Evolutionary conservation across 2,329 filamentous ascomycete genomes (phyloP).

Genomic region (Pseudocercospora crystallina): DNA sequence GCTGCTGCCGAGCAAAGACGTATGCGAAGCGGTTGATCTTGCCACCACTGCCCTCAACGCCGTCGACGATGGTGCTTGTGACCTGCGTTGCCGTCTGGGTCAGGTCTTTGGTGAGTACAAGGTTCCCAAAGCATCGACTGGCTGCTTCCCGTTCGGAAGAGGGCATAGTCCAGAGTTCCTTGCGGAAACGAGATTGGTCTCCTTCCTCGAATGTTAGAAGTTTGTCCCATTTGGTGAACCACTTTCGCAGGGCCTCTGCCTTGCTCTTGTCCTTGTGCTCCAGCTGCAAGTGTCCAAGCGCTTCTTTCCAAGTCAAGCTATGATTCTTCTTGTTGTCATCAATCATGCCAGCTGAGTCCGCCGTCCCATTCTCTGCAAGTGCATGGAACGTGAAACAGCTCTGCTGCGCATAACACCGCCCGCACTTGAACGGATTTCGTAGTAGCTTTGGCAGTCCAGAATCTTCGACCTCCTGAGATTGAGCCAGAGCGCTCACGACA

Average conservation of each 20-base stretch:
- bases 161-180: conserved; percentile 95
- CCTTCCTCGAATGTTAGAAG: conserved; percentile 92
- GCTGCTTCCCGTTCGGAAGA: conserved; percentile 84
- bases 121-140: conserved; percentile 84
- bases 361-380: conserved; percentile 78
- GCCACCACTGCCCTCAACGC: conserved; percentile 47
- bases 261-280: conserved; percentile 55
- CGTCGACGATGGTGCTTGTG: conserved; percentile 25
- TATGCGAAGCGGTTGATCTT: conserved; percentile 94
- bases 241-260: conserved; percentile 62
- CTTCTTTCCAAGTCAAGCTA: conserved; percentile 64
- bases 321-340: conserved; percentile 53
- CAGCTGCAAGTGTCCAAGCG: conserved; percentile 52
- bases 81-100: conserved; percentile 21
- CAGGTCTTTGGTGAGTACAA: conserved; percentile 65
- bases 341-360: conserved; percentile 76
- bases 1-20: conserved; percentile 66
- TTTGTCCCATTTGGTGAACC: conserved; percentile 93
- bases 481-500: neutral
- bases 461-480: conserved; percentile 27
- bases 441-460: conserved; percentile 84
- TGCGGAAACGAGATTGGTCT: conserved; percentile 79
- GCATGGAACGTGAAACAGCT: conserved; percentile 94
- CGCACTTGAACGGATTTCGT: conserved; percentile 76
- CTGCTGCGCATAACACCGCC: conserved; percentile 84